Conservation (phyloP, 805 yeast genomes). For the Starmerella roubikii region DNA sequence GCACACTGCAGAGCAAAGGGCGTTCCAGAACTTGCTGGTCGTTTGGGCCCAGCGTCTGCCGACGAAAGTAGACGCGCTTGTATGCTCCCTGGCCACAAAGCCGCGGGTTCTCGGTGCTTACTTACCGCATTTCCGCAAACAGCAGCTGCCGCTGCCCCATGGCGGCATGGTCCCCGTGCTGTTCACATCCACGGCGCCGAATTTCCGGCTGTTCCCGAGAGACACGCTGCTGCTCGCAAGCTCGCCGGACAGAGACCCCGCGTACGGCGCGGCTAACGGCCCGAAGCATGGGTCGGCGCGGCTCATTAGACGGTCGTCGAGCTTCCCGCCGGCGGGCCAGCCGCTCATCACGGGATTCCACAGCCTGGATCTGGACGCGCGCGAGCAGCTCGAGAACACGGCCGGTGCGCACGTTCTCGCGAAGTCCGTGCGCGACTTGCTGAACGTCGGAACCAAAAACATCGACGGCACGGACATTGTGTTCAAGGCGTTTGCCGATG, state of each 20-base stretch:
- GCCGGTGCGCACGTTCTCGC: conserved; percentile 36
- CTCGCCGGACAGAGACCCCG: conserved; percentile 21
- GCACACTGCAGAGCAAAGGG: conserved; percentile 14
- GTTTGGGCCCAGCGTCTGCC: conserved; percentile 34
- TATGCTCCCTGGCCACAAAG: conserved; percentile 44
- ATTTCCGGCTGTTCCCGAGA: conserved; percentile 39
- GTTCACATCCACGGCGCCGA: conserved; percentile 44
- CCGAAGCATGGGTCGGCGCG: neutral
- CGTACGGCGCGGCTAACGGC: neutral
- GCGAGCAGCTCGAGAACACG: conserved; percentile 25
- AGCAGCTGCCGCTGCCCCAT: conserved; percentile 42
- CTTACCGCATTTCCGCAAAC: conserved; percentile 31
- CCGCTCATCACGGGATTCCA: conserved; percentile 33
- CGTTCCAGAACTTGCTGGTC: conserved; percentile 15
- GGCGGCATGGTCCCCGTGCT: conserved; percentile 55
- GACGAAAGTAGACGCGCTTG: conserved; percentile 6
- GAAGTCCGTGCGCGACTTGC: conserved; percentile 46
- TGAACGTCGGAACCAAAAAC: conserved; percentile 45
- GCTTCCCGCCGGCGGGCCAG: conserved; percentile 26
- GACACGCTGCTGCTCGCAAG: conserved; percentile 43
- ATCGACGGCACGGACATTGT: conserved; percentile 41
- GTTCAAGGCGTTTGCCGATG: conserved; percentile 41
- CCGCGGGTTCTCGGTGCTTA: conserved; percentile 41
- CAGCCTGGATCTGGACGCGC: conserved; percentile 32
- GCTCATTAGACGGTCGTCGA: conserved; percentile 22